A percentile compares a stretch with the other conserved stretches of the same genome.
Evolutionary conservation across 768 basidiomycete genomes (phyloP).

Genomic region (Boletellus ananiceps): DNA sequence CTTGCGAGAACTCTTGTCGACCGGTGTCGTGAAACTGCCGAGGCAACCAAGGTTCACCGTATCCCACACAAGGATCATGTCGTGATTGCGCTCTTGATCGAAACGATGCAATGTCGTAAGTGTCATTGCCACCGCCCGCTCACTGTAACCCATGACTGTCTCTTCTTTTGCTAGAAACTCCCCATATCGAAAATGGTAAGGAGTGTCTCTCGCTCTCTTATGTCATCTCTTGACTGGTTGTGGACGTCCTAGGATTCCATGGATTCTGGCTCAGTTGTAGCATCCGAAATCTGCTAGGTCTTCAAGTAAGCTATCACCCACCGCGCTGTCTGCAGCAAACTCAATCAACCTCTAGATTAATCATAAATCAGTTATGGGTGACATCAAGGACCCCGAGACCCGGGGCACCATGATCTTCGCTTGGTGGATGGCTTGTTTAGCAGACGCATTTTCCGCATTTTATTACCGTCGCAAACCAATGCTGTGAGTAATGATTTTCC

Average conservation of each 20-base stretch:
- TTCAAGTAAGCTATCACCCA: slow-evolving; percentile 47
- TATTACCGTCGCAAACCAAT: slow-evolving; percentile 85
- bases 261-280: slow-evolving; percentile 80
- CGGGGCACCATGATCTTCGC: slow-evolving; percentile 86
- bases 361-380: slow-evolving; percentile 72
- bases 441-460: slow-evolving; percentile 77
- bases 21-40: slow-evolving; percentile 81
- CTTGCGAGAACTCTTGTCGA: slow-evolving; percentile 75
- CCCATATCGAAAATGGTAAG: slow-evolving; percentile 66
- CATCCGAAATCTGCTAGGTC: slow-evolving; percentile 72
- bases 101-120: slow-evolving; percentile 85
- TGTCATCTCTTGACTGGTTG: slow-evolving; percentile 16
- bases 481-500: slow-evolving; percentile 39
- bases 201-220: slow-evolving; percentile 10
- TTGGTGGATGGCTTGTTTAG: slow-evolving; percentile 90
- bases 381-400: slow-evolving; percentile 68
- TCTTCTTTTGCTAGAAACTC: slow-evolving; percentile 50
- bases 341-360: slow-evolving; percentile 54
- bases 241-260: slow-evolving; percentile 57
- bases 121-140: slow-evolving; percentile 17
- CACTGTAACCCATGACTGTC: slow-evolving; percentile 5
- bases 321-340: slow-evolving; percentile 4
- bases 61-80: slow-evolving; percentile 76
- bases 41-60: slow-evolving; percentile 82
- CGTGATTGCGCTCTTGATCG: slow-evolving; percentile 75